phyloP scores from a whole-genome alignment of 495 filamentous ascomycete species.

The Penicillium malachiteum region DNA sequence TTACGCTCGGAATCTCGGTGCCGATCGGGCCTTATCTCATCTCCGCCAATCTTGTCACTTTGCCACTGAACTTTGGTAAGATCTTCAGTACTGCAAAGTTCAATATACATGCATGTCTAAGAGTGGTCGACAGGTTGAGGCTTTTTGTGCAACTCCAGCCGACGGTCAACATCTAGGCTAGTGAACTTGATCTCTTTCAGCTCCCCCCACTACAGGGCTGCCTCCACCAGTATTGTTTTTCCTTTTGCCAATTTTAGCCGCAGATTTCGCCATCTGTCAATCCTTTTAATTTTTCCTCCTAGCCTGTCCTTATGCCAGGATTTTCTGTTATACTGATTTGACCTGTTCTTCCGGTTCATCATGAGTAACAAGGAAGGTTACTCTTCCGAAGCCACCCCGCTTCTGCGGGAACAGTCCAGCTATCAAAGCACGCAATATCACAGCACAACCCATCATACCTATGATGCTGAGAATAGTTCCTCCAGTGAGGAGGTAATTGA shows the following conservation, averaged over 20 bases:
- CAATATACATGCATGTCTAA: background rate
- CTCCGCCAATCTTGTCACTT: background rate
- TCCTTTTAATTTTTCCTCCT: background rate
- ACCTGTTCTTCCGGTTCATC: background rate
- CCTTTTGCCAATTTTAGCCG: background rate
- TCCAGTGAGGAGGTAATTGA: constrained; percentile 19
- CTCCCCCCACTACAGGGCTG: background rate
- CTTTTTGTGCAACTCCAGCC: too few species aligned
- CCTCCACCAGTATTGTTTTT: background rate
- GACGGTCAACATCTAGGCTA: too few species aligned
- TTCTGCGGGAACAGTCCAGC: constrained; percentile 11
- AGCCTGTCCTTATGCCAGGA: background rate
- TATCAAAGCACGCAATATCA: constrained; percentile 7
- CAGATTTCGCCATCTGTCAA: too few species aligned
- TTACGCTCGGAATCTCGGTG: background rate
- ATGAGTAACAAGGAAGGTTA: background rate
- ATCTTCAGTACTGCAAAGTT: background rate
- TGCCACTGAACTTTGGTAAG: background rate
- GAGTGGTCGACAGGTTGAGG: too few species aligned
- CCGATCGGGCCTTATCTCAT: constrained; percentile 2
- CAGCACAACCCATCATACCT: constrained; percentile 2
- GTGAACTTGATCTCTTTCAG: too few species aligned
- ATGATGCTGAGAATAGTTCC: constrained; percentile 22
- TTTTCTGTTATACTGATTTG: background rate
- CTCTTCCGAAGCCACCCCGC: constrained; percentile 20